phyloP scores from a whole-genome alignment of 2,329 filamentous ascomycete species.

The Colletotrichum salicis region DNA sequence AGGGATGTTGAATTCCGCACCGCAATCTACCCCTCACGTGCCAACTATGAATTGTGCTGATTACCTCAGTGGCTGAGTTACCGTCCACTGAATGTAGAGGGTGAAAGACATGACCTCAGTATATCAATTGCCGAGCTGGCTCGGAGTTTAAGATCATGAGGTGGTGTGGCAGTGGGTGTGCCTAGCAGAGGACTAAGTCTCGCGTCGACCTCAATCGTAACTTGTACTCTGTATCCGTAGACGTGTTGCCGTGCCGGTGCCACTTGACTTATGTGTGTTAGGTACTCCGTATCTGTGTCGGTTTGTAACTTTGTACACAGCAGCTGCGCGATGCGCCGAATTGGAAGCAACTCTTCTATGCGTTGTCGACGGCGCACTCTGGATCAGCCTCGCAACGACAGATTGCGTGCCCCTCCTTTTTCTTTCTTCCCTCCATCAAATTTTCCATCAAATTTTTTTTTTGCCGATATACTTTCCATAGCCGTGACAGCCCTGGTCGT shows the following conservation, averaged over 20 bases:
- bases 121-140: neutral
- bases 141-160: neutral
- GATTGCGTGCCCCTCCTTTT: neutral
- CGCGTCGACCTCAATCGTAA: neutral
- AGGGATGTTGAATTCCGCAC: slow-evolving; percentile 28
- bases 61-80: slow-evolving; percentile 1
- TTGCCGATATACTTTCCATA: too few species aligned
- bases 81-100: neutral
- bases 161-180: neutral
- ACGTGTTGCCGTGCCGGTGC: neutral
- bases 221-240: neutral
- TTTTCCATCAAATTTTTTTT: too few species aligned
- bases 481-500: too few species aligned
- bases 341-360: neutral
- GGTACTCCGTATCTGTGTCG: neutral
- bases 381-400: neutral
- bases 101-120: neutral
- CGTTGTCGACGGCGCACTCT: neutral
- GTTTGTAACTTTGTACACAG: neutral
- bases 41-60: neutral
- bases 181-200: neutral
- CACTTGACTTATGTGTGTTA: neutral
- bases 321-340: neutral
- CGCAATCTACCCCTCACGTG: slow-evolving; percentile 6
- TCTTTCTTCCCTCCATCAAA: too few species aligned